phyloP scores from a whole-genome alignment of 768 basidiomycete species.

The Rhizopogon vinicolor region DNA sequence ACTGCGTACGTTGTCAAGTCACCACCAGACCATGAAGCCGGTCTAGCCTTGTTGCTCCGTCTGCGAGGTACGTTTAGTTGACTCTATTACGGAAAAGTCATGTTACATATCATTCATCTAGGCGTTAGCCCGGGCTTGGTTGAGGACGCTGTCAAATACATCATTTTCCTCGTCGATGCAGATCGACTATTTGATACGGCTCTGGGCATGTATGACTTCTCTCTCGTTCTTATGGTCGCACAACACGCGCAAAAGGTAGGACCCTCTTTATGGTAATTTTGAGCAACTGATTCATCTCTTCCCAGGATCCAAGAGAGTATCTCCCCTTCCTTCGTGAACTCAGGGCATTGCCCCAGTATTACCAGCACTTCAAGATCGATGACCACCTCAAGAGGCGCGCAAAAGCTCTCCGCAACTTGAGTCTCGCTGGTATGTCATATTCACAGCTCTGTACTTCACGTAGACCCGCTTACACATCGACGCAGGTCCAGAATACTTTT shows the following conservation, averaged over 20 bases:
- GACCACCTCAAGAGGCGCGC: slow-evolving; percentile 79
- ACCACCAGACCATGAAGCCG: slow-evolving; percentile 89
- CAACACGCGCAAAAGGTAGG: slow-evolving; percentile 93
- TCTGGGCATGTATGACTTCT: slow-evolving; percentile 98
- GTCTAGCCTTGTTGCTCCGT: slow-evolving; percentile 65
- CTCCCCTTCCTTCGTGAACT: slow-evolving; percentile 94
- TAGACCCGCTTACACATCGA: slow-evolving; percentile 3
- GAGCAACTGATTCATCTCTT: neutral
- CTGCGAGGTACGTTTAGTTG: slow-evolving; percentile 58
- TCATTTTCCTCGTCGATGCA: slow-evolving; percentile 96
- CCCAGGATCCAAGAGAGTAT: slow-evolving; percentile 94
- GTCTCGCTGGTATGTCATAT: slow-evolving; percentile 54
- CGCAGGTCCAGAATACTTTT: slow-evolving; percentile 64
- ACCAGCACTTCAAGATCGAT: slow-evolving; percentile 90
- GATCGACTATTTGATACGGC: slow-evolving; percentile 90
- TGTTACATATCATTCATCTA: neutral
- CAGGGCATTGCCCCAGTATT: slow-evolving; percentile 63
- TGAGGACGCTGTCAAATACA: slow-evolving; percentile 96
- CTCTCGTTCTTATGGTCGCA: slow-evolving; percentile 90
- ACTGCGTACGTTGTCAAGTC: slow-evolving; percentile 91
- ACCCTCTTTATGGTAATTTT: slow-evolving; percentile 1
- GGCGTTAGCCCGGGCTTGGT: slow-evolving; percentile 63
- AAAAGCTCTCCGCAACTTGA: slow-evolving; percentile 72
- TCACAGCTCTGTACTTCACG: neutral
- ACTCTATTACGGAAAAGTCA: neutral